Evolutionary conservation across 1,284 basidiomycete genomes (phyloP), one percentile per base, ranked within the genome.

Genomic region (Pseudozyma thailandica): DNA sequence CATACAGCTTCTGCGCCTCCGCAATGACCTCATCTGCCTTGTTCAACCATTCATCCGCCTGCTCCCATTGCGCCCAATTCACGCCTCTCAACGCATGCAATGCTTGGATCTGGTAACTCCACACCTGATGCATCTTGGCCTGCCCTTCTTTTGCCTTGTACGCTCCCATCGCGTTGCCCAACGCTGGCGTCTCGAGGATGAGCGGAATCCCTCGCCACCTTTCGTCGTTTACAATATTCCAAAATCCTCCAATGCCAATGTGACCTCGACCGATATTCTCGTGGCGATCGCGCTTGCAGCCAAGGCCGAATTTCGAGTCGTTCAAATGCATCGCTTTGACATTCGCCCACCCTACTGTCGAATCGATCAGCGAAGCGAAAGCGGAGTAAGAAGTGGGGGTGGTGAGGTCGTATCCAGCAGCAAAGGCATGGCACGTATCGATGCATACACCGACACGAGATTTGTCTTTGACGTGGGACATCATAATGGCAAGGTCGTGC

Each of bases 381-480:
- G 69, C 72, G 4, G 74, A 66, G 63, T 84, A 84, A 0, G 80
- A 59, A n/a, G 81, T 80, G 6, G 78, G 74, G 0, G 89, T 90
- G 18, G 90, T 86, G 33, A 94, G 87, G 78, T 93, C 91, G 78
- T 93, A 93, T 0, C 92, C 91, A 0, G 92, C 90, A 6, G 92
- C 90, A 66, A 92, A 92, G 74, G 89, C 85, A 84, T 94, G 92
- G 89, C 92, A 93, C 0, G 92, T 93, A 83, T 94, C 92, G 54
- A 94, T 84, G 82, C 92, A 94, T 2, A 93, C 89, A 0, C 91
- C 90, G 0, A 94, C 88, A 31, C 92, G 84, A 0, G 84, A 83
- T 83, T 92, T 93, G 79, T 93, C 88, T 5, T 89, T 85, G 1
- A 94, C 90, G n/a, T 46, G 37, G 5, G 43, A 80, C 38, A 94